phyloP scores from a whole-genome alignment of 2,329 filamentous ascomycete genomes.

The Aspergillus floridensis region DNA sequence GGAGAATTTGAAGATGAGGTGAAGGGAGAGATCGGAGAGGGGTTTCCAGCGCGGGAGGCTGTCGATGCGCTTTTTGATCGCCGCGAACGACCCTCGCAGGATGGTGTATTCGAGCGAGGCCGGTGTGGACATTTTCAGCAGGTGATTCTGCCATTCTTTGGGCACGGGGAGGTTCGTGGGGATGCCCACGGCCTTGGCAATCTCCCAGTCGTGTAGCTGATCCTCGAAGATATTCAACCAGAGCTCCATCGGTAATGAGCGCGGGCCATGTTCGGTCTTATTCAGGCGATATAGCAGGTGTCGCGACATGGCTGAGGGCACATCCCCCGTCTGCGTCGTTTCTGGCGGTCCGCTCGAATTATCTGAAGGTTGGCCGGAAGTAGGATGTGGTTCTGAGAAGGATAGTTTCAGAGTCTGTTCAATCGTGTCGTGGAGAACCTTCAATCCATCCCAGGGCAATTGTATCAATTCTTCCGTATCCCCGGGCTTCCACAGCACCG shows the following conservation, averaged over 20 bases:
- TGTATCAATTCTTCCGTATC: slow-evolving; percentile 49
- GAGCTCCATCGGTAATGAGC: slow-evolving; percentile 71
- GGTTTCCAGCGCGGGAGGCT: slow-evolving; percentile 67
- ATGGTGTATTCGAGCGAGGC: slow-evolving; percentile 82
- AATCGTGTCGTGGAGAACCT: slow-evolving; percentile 33
- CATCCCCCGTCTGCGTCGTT: slow-evolving; percentile 50
- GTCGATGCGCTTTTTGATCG: slow-evolving; percentile 71
- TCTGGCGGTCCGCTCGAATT: slow-evolving; percentile 10
- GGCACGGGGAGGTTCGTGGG: slow-evolving; percentile 76
- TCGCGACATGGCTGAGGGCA: slow-evolving; percentile 26
- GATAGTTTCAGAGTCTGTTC: slow-evolving; percentile 20
- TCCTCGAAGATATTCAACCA: slow-evolving; percentile 83
- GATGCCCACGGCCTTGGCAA: slow-evolving; percentile 75
- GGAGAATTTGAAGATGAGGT: slow-evolving; percentile 87
- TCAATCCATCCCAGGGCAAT: slow-evolving; percentile 51
- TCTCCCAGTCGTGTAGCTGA: slow-evolving; percentile 83
- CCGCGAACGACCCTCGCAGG: slow-evolving; percentile 66
- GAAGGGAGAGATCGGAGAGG: slow-evolving; percentile 77
- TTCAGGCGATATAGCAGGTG: slow-evolving; percentile 23
- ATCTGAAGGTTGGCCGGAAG: slow-evolving; percentile 5
- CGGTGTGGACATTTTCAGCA: slow-evolving; percentile 63
- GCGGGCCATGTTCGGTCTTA: slow-evolving; percentile 21
- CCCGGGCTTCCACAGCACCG: slow-evolving; percentile 79
- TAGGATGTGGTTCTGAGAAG: slow-evolving; percentile 15
- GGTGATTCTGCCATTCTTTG: slow-evolving; percentile 66